phyloP scores from a whole-genome alignment of 306 rosid species.

The Medicago lupulina region DNA sequence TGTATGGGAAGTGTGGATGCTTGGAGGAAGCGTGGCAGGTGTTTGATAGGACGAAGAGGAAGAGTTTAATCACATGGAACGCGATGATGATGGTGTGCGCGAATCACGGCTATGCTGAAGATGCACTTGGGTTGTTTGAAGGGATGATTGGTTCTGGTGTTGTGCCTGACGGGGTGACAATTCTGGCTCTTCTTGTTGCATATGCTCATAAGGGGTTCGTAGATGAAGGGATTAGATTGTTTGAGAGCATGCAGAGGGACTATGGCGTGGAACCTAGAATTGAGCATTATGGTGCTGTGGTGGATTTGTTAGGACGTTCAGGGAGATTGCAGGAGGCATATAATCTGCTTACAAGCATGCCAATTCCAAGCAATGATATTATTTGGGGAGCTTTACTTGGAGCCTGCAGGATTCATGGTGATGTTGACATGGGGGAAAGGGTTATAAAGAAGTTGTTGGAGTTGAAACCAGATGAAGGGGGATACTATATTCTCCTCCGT shows the following conservation, averaged over 20 bases:
- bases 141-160: constrained; percentile 50
- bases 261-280: constrained; percentile 53
- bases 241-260: constrained; percentile 59
- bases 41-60: constrained; percentile 52
- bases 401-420: constrained; percentile 60
- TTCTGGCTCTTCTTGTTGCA: constrained; percentile 63
- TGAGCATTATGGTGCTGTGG: constrained; percentile 69
- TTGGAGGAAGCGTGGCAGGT: constrained; percentile 58
- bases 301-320: constrained; percentile 68
- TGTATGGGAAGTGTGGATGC: constrained; percentile 72
- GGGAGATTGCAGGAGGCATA: constrained; percentile 70
- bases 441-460: constrained; percentile 52
- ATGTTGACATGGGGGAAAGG: constrained; percentile 61
- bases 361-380: constrained; percentile 52
- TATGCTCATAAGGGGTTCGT: constrained; percentile 60
- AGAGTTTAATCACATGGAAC: constrained; percentile 69
- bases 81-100: constrained; percentile 62
- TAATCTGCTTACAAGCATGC: constrained; percentile 49
- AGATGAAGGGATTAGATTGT: constrained; percentile 57
- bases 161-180: constrained; percentile 55
- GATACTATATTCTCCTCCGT: constrained; percentile 62
- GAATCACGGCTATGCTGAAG: constrained; percentile 58
- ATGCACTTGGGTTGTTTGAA: constrained; percentile 51
- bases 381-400: constrained; percentile 69
- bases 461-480: constrained; percentile 69